phyloP scores from a whole-genome alignment of 441 rosid genomes.

The Caryocar brasiliense region DNA sequence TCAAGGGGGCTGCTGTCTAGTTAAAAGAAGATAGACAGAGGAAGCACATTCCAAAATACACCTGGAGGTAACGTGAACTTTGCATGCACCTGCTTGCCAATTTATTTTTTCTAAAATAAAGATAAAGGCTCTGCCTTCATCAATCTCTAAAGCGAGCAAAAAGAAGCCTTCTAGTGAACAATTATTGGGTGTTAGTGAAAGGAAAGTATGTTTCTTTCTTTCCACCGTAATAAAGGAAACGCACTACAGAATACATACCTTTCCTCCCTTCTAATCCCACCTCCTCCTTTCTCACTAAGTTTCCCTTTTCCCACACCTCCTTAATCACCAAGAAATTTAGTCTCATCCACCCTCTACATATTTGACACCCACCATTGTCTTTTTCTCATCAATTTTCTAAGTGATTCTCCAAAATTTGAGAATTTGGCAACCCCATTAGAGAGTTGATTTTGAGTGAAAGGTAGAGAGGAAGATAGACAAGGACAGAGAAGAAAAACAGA shows the following conservation, averaged over 20 bases:
- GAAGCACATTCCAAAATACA: neutral
- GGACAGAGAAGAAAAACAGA: neutral
- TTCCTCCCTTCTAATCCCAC: constrained; percentile 26
- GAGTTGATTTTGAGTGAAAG: neutral
- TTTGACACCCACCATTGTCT: neutral
- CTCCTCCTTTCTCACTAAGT: constrained; percentile 31
- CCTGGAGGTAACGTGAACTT: constrained; percentile 3
- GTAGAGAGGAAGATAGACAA: neutral
- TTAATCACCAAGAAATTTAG: constrained; percentile 38
- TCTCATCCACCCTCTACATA: constrained; percentile 13
- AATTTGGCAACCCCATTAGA: neutral
- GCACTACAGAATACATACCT: constrained; percentile 33
- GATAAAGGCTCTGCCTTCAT: constrained; percentile 5
- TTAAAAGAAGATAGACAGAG: neutral
- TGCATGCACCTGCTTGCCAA: constrained; percentile 9
- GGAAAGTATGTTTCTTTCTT: constrained; percentile 9
- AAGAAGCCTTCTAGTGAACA: constrained; percentile 19
- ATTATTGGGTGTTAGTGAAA: constrained; percentile 11
- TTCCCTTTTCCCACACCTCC: constrained; percentile 40
- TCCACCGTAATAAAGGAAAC: constrained; percentile 26
- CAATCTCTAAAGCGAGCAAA: constrained; percentile 13
- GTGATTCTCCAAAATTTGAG: neutral
- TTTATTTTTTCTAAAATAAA: neutral
- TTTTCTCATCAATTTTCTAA: neutral
- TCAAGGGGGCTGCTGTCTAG: neutral